These are phyloP conservation scores for Metschnikowia rubicola DNA, from an alignment of 805 yeast genomes.

Conservation along the genomic window DNA sequence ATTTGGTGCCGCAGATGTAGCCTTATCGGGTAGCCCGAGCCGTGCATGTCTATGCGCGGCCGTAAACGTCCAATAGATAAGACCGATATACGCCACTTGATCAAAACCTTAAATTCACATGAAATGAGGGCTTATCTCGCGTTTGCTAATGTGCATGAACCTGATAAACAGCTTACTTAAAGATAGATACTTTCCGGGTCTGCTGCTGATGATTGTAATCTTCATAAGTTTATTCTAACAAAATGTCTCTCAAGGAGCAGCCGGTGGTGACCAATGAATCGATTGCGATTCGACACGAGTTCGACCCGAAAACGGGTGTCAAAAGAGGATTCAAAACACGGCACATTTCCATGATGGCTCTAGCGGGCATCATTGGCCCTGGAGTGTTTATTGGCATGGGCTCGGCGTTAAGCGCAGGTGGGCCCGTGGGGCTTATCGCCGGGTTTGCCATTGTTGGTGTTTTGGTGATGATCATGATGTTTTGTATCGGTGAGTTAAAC, in stretches of 20 bases:
- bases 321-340: conserved; percentile 5
- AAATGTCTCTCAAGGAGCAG: conserved; percentile 1
- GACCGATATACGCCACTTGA: too few relatives aligned
- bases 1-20: too few relatives aligned
- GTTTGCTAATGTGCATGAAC: too few relatives aligned
- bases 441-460: conserved; percentile 8
- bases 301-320: conserved; percentile 8
- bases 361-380: conserved; percentile 7
- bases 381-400: conserved; percentile 8
- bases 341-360: conserved; percentile 7
- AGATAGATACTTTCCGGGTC: too few relatives aligned
- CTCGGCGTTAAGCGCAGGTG: conserved; percentile 5
- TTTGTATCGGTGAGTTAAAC: conserved; percentile 7
- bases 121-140: too few relatives aligned
- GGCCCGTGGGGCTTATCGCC: conserved; percentile 8
- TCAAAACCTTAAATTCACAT: too few relatives aligned
- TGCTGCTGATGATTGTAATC: too few relatives aligned
- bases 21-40: too few relatives aligned
- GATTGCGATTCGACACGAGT: conserved; percentile 1
- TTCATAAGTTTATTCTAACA: neutral
- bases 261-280: neutral
- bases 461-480: conserved; percentile 7
- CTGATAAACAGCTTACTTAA: too few relatives aligned
- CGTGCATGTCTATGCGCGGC: too few relatives aligned
- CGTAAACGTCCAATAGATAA: too few relatives aligned